Conservation (phyloP, 1,284 basidiomycete species). For the Leccinum solheimii region DNA sequence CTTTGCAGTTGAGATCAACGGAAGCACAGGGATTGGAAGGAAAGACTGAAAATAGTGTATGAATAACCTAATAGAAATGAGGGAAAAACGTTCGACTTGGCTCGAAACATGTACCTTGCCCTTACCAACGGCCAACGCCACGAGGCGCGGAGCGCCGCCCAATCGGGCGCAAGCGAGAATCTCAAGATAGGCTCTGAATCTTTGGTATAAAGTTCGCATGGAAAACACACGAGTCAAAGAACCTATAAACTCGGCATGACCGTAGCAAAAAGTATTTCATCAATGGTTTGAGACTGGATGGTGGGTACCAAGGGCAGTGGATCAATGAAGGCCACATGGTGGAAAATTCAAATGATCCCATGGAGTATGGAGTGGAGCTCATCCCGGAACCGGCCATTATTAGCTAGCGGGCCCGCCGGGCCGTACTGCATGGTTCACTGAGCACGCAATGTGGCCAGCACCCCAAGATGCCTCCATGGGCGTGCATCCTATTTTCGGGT, state of each 20-base stretch:
- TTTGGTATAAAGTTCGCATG: slow-evolving; percentile 1
- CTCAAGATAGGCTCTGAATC: background rate
- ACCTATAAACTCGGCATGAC: slow-evolving; percentile 5
- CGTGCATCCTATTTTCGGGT: background rate
- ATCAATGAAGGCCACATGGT: background rate
- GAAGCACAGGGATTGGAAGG: background rate
- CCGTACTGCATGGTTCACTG: slow-evolving; percentile 1
- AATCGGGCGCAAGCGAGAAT: background rate
- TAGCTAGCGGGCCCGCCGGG: background rate
- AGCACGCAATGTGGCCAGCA: background rate
- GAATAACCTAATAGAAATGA: background rate
- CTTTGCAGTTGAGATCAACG: background rate
- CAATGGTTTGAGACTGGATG: slow-evolving; percentile 1
- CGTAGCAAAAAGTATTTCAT: background rate
- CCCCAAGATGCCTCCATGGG: background rate
- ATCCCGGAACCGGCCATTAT: background rate
- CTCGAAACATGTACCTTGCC: slow-evolving; percentile 16
- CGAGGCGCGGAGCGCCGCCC: slow-evolving; percentile 18
- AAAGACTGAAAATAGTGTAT: background rate
- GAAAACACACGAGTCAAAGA: background rate
- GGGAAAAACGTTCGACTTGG: slow-evolving; percentile 1
- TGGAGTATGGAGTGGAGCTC: background rate
- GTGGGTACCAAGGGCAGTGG: slow-evolving; percentile 15
- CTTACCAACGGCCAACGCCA: slow-evolving; percentile 27
- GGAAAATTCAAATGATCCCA: background rate